Conservation (phyloP, 495 filamentous ascomycete genomes). For the Xylaria longipes region DNA sequence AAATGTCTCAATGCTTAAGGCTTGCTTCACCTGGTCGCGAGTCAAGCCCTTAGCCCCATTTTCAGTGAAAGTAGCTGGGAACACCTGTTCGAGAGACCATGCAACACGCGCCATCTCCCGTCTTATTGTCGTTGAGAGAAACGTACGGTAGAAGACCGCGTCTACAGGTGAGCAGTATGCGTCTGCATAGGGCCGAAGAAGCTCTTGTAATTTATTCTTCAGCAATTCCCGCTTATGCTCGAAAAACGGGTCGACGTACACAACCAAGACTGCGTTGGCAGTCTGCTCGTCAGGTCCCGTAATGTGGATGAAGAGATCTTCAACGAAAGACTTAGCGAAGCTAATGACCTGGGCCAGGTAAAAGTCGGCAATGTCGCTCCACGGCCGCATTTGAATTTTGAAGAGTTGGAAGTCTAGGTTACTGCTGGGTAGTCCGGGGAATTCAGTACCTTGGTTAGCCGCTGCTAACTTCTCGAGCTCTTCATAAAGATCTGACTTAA, state of each 20-base stretch:
- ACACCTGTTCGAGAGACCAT: not conserved
- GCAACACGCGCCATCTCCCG: slow-evolving; percentile 1
- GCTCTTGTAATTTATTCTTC: not conserved
- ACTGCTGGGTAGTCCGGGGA: slow-evolving; percentile 32
- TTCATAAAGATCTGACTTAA: slow-evolving; percentile 10
- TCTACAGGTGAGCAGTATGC: slow-evolving; percentile 3
- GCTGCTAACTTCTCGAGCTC: slow-evolving; percentile 31
- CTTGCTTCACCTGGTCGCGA: not conserved
- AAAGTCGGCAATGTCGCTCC: slow-evolving; percentile 31
- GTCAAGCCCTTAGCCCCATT: not conserved
- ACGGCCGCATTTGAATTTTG: slow-evolving; percentile 29
- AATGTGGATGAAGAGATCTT: slow-evolving; percentile 30
- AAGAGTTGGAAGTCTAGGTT: slow-evolving; percentile 36
- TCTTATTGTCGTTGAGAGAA: not conserved
- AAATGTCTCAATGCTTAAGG: not conserved
- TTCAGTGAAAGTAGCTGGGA: not conserved
- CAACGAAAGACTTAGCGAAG: slow-evolving; percentile 28
- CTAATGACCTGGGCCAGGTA: slow-evolving; percentile 27
- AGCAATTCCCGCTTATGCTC: not conserved
- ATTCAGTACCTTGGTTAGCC: slow-evolving; percentile 33
- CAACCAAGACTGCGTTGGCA: not conserved
- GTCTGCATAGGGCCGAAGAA: not conserved
- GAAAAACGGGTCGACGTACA: not conserved
- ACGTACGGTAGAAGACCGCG: not conserved
- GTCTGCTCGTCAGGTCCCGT: slow-evolving; percentile 31